Conservation (phyloP, 148 eudicot species). For the Camellia lanceoleosa region DNA sequence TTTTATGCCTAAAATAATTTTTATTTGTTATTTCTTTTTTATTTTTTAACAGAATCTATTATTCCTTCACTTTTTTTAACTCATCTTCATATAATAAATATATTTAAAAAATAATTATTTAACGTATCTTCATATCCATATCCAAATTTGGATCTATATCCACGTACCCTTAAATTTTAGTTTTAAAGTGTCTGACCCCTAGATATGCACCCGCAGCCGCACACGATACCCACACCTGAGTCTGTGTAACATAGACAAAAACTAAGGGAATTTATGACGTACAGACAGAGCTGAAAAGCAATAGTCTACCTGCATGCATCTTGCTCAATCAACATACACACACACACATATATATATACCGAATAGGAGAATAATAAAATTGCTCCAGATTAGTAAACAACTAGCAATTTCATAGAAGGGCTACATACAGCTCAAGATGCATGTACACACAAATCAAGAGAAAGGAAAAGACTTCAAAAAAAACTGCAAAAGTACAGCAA, state of each 20-base stretch:
- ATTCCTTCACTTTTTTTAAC: no score
- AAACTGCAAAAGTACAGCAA: not conserved
- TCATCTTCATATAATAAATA: no score
- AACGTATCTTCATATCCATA: no score
- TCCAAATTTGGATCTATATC: no score
- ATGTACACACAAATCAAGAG: not conserved
- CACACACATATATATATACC: not conserved
- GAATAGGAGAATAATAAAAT: not conserved
- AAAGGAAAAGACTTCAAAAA: not conserved
- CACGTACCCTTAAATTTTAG: no score
- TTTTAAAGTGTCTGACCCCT: no score
- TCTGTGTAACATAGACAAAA: not conserved
- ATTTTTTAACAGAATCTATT: no score
- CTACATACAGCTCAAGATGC: conserved; percentile 3
- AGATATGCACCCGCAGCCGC: no score
- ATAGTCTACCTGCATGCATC: not conserved
- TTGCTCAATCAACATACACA: not conserved
- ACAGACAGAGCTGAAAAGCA: not conserved
- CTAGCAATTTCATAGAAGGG: not conserved
- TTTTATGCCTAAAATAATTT: no score
- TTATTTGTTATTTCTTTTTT: no score
- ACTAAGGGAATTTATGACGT: not conserved
- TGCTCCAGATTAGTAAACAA: not conserved
- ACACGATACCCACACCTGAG: no score
- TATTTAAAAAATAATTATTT: no score